Base-by-base conservation (phyloP, 768 basidiomycete species). In the Leccinum barrowsii region DNA sequence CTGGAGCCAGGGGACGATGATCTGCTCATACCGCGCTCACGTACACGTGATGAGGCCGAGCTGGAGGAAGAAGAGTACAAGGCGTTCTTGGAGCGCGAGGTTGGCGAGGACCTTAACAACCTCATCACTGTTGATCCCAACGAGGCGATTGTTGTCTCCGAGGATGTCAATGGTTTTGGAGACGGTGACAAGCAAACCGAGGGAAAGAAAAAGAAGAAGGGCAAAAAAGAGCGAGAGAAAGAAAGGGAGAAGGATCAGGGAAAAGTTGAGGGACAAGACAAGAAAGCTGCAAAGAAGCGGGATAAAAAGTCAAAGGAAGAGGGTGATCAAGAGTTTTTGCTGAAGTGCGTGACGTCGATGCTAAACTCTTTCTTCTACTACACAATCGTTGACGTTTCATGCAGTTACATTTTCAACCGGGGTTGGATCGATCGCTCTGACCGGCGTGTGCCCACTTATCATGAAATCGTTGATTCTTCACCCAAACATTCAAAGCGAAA, bases 331-430 rank as follows among this genome's bases (percentile, higher is more conserved):
- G 90, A 95, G 57, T 97, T 98, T 67, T 76, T 98, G 54, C 81
- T 94, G 77, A 89, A 92, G 95, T 97, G 65, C 55, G 90, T 77
- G 17, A 57, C 35, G 12, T 21, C 11, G 44, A 46, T 3, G 44
- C 21, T 15, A 8, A 2, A 35, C 6, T 17, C 19, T 35, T 37
- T 37, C 15, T 17, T 44, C 32, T 34, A 5, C 17, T 55, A 7
- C 44, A 48, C 35, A 37, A 37, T 7, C 26, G 51, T 22, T 63
- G 51, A 62, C 52, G 3, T 34, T 54, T 54, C 40, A 1, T 7
- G 5, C 66, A 98, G 95, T 73, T 99, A 97, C 72, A 97, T 99
- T 63, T 78, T 98, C 21, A 95, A 96, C 71, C 92, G 97, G 28
- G 97, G 96, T 1, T 99, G 97, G 97, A 86, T 99, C 50, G 97